Evolutionary conservation across 371 early-diverging fungal species (phyloP), one percentile per base, ranked within the genome.

Genomic region (Aphelidium insulamus): DNA sequence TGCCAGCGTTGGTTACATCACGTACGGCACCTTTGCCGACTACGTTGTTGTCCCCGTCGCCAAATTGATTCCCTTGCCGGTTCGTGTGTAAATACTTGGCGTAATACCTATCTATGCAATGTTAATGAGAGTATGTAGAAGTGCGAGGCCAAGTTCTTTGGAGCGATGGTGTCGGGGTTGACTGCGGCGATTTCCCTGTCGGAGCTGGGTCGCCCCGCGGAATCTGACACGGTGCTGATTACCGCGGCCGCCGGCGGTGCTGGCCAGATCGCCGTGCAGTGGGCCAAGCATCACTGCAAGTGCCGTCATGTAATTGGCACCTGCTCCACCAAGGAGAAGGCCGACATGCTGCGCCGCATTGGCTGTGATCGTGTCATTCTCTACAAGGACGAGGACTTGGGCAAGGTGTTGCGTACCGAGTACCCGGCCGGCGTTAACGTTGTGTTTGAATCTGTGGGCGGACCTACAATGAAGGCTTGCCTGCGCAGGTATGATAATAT

Each of bases 401-500:
- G 45, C n/a, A 30, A 41, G 11, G 67, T 65, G 2, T 40, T 70
- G 40, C 48, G 48, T 37, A 55, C 52, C 18, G 64, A 65, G 50
- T 65, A 61, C 34, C 59, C 59, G 21, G 39, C 38, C 17, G 66
- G 67, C 18, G 49, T 69, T 11, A 64, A 70, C 40, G 55, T 66
- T 36, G 49, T 66, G 0, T 66, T 58, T 47, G 70, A 70, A 39
- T 50, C 53, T 23, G 59, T 69, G n/a, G 70, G 70, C 18, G 70
- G 70, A 12, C 26, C 56, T 20, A 62, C 59, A 48, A 52, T 69
- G 34, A 39, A 54, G 19, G 52, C 45, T 24, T 54, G 57, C 33
- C 42, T 61, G 30, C 43, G 45, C 36, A 54, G 45, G 47, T 45
- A 45, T 43, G 21, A 16, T 7, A 33, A 23, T 22, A 21, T 19